Conservation (phyloP, 169 alveolate species). For the Eimeria acervulina region DNA sequence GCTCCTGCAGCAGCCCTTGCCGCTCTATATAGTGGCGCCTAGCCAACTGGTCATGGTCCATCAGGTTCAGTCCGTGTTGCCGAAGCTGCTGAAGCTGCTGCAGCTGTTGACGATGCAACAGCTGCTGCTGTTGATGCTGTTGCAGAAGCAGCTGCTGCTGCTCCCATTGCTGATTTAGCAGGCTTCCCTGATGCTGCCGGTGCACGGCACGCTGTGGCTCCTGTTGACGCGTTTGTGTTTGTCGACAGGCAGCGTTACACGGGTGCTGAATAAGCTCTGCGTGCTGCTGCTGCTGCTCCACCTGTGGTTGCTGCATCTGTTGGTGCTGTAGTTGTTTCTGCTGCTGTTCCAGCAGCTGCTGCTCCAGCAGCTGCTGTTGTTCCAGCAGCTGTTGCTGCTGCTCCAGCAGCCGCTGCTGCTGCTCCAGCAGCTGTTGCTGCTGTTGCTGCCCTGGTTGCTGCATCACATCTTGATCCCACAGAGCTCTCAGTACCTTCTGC, state of each 20-base stretch:
- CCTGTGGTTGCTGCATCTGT: slow-evolving; percentile 16
- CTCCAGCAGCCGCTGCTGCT: slow-evolving; percentile 28
- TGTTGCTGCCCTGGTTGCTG: slow-evolving; percentile 32
- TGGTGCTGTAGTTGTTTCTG: neutral
- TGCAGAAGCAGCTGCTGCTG: slow-evolving; percentile 6
- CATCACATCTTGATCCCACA: slow-evolving; percentile 9
- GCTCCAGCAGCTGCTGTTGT: neutral
- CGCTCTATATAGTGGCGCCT: neutral
- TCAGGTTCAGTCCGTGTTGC: slow-evolving; percentile 2
- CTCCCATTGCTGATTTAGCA: neutral
- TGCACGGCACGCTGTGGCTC: neutral
- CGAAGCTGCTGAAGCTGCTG: slow-evolving; percentile 39
- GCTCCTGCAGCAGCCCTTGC: slow-evolving; percentile 7
- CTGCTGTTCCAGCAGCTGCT: neutral
- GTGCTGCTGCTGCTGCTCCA: slow-evolving; percentile 53
- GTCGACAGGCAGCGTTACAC: neutral
- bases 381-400: slow-evolving; percentile 4
- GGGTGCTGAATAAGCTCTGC: neutral
- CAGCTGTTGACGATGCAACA: slow-evolving; percentile 31
- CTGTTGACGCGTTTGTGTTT: neutral
- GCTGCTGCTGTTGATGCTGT: slow-evolving; percentile 36
- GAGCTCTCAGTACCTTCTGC: neutral
- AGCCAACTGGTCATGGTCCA: neutral
- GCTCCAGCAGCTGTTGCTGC: slow-evolving; percentile 32
- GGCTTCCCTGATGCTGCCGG: neutral